Evolutionary conservation across 139 green algal species (phyloP).

Genomic region (Chlorella vulgaris): DNA sequence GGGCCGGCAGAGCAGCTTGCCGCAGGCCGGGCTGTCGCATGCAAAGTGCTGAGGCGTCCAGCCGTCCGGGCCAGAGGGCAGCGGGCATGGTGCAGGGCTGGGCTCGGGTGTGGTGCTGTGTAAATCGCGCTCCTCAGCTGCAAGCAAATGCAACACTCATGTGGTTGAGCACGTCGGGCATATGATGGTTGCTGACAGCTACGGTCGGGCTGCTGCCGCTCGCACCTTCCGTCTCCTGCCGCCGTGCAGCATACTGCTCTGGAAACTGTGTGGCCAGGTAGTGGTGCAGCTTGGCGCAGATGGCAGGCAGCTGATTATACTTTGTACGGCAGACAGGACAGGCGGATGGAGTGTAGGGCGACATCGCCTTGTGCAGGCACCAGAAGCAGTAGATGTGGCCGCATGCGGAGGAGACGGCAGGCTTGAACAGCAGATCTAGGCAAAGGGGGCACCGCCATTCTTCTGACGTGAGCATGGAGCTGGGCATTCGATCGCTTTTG

Average conservation of each 20-base stretch:
- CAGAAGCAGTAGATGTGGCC: conserved; percentile 77
- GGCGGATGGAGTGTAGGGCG: conserved; percentile 31
- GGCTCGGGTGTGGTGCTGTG: conserved; percentile 32
- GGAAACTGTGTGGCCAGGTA: conserved; percentile 46
- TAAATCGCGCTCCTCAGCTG: conserved; percentile 42
- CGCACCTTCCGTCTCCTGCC: conserved; percentile 38
- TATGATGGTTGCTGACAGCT: no score
- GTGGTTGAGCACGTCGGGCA: neutral
- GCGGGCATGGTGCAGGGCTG: neutral
- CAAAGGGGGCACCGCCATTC: conserved; percentile 81
- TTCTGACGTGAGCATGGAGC: neutral
- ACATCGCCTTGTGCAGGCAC: conserved; percentile 46
- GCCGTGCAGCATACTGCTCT: conserved; percentile 30
- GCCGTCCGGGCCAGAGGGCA: neutral
- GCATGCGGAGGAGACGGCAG: conserved; percentile 70
- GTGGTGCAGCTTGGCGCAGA: conserved; percentile 44
- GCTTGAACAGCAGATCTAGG: conserved; percentile 79
- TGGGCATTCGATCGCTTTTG: no score
- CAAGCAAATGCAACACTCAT: neutral
- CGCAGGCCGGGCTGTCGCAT: conserved; percentile 36
- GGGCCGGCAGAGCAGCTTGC: conserved; percentile 39
- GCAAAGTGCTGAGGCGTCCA: conserved; percentile 28
- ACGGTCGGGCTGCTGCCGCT: no score
- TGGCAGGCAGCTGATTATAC: conserved; percentile 48
- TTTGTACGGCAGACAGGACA: conserved; percentile 51